Percentiles rank a stretch among this genome's conserved stretches.
phyloP scores from a whole-genome alignment of 805 yeast species.

The Sugiyamaella chiloensis region DNA sequence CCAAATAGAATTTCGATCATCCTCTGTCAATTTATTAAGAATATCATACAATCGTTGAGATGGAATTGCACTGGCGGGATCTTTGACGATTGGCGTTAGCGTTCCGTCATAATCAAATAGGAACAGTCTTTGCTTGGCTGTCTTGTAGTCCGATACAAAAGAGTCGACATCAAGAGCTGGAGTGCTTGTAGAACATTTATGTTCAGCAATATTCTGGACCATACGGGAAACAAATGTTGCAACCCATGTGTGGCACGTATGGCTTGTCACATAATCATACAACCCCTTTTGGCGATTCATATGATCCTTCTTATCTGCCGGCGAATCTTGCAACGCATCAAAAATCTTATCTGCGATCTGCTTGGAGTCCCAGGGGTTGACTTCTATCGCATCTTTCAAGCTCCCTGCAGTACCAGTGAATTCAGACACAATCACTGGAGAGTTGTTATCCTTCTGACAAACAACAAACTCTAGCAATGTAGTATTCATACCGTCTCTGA shows the following conservation, averaged over 20 bases:
- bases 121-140: constrained; percentile 68
- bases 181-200: constrained; percentile 54
- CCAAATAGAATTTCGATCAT: constrained; percentile 87
- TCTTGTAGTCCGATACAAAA: constrained; percentile 55
- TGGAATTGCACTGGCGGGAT: constrained; percentile 98
- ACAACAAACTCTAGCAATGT: constrained; percentile 90
- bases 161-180: constrained; percentile 79
- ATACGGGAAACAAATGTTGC: constrained; percentile 51
- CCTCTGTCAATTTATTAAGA: constrained; percentile 58
- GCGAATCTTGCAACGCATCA: constrained; percentile 51
- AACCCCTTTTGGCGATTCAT: constrained; percentile 37
- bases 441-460: constrained; percentile 59
- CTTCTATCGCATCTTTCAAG: constrained; percentile 51
- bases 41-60: constrained; percentile 64
- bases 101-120: constrained; percentile 98
- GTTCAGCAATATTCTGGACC: constrained; percentile 32
- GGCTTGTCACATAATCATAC: constrained; percentile 59
- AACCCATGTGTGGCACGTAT: constrained; percentile 83
- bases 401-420: constrained; percentile 82
- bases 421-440: constrained; percentile 85
- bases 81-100: constrained; percentile 90
- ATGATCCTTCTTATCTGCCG: constrained; percentile 41
- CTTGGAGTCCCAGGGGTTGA: constrained; percentile 96
- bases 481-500: constrained; percentile 95
- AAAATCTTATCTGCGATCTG: constrained; percentile 86